A percentile compares a stretch with the other conserved stretches of the same genome.
Evolutionary conservation across 176 grass and related monocot species (phyloP).

Genomic region (Leersia perrieri): DNA sequence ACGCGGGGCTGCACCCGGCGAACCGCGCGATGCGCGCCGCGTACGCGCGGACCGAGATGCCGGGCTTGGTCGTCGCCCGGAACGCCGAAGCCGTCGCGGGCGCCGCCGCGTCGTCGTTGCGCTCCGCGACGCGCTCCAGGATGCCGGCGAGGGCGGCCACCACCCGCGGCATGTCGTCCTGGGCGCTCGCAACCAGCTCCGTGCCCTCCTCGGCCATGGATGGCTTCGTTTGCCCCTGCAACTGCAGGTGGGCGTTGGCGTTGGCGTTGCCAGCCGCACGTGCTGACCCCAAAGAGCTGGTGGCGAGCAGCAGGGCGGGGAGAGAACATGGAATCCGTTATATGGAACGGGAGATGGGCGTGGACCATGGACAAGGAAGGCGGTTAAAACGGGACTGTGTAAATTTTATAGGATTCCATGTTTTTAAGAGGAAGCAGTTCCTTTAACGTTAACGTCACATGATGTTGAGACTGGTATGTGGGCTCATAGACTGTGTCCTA

Average conservation of each 20-base stretch:
- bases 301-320: not conserved
- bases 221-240: slow-evolving; percentile 18
- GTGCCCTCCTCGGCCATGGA: slow-evolving; percentile 42
- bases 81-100: slow-evolving; percentile 41
- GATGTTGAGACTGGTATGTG: no score
- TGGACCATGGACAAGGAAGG: not conserved
- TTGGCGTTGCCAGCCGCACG: slow-evolving; percentile 18
- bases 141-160: slow-evolving; percentile 56
- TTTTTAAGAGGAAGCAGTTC: no score
- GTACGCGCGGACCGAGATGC: slow-evolving; percentile 60
- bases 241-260: not conserved
- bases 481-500: no score
- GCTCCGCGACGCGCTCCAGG: slow-evolving; percentile 56
- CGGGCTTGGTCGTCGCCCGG: slow-evolving; percentile 51
- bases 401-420: not conserved
- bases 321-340: slow-evolving; percentile 7
- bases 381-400: not conserved
- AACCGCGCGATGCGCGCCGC: slow-evolving; percentile 57
- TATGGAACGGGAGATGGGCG: not conserved
- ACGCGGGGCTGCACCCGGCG: slow-evolving; percentile 63
- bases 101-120: slow-evolving; percentile 45
- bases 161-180: slow-evolving; percentile 47
- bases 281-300: slow-evolving; percentile 22
- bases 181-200: slow-evolving; percentile 43
- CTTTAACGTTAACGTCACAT: no score